Conservation (phyloP, 2,329 filamentous ascomycete genomes). For the Pseudogymnoascus sp. region DNA sequence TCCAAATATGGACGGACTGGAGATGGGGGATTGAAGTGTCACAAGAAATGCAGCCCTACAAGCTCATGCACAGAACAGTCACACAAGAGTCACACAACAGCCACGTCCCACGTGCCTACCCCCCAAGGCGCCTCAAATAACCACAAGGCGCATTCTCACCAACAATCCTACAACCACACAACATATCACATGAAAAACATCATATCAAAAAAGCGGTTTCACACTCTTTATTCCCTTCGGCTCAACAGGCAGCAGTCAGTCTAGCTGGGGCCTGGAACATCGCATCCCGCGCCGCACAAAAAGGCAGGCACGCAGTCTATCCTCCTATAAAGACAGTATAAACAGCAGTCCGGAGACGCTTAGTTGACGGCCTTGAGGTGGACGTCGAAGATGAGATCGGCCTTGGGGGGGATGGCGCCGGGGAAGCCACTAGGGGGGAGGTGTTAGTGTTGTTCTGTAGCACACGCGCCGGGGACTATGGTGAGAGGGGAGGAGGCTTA, state of each 20-base stretch:
- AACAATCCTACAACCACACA: too few species aligned
- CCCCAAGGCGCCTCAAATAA: too few species aligned
- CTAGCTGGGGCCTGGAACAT: background rate
- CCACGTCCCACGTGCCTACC: background rate
- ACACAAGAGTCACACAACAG: background rate
- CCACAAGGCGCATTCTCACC: background rate
- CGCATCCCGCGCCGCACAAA: too few species aligned
- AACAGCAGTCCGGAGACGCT: slow-evolving; percentile 8
- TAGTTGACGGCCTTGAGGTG: slow-evolving; percentile 56
- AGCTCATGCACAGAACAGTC: background rate
- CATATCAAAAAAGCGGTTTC: background rate
- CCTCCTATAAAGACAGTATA: background rate
- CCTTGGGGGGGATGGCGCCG: slow-evolving; percentile 63
- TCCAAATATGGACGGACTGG: too few species aligned
- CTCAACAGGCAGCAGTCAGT: background rate
- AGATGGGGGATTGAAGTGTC: background rate
- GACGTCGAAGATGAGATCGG: slow-evolving; percentile 73
- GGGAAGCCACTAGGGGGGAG: slow-evolving; percentile 58
- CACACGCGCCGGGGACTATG: too few species aligned
- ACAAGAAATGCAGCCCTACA: background rate
- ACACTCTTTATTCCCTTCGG: background rate
- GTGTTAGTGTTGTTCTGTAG: background rate
- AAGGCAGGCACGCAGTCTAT: too few species aligned
- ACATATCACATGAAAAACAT: background rate
- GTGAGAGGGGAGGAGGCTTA: slow-evolving; percentile 30